A percentile compares a stretch with the other conserved stretches of the same genome.
These are phyloP conservation scores for Pseudevernia furfuracea DNA, from an alignment of 495 filamentous ascomycete species.

Conservation along the genomic window DNA sequence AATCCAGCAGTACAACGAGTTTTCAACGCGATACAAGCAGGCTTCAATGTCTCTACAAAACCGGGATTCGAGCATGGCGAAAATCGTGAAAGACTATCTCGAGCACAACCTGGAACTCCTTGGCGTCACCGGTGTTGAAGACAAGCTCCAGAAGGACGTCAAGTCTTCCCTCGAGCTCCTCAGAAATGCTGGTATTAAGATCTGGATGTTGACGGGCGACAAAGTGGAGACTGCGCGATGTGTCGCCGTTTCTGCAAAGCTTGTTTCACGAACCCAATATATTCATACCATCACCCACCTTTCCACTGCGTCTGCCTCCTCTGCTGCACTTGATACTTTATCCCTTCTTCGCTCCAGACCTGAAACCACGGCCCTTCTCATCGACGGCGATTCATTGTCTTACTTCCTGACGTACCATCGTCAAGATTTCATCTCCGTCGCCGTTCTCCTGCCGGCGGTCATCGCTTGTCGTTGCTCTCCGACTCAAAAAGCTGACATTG, in stretches of 20 bases:
- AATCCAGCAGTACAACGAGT: slow-evolving; percentile 66
- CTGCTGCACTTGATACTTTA: slow-evolving; percentile 71
- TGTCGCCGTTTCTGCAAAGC: slow-evolving; percentile 87
- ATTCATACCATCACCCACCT: slow-evolving; percentile 88
- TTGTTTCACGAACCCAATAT: slow-evolving; percentile 91
- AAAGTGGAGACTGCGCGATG: slow-evolving; percentile 98
- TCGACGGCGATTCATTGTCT: slow-evolving; percentile 84
- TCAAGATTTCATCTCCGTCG: slow-evolving; percentile 76
- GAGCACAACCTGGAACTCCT: slow-evolving; percentile 86
- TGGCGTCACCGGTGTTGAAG: slow-evolving; percentile 95
- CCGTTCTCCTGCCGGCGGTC: slow-evolving; percentile 82
- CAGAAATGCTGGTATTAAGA: slow-evolving; percentile 97
- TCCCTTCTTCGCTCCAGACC: slow-evolving; percentile 82
- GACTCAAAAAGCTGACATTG: slow-evolving; percentile 93
- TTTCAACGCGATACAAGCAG: slow-evolving; percentile 64
- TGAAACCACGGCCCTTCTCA: slow-evolving; percentile 76
- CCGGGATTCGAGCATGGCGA: slow-evolving; percentile 73
- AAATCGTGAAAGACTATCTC: slow-evolving; percentile 69
- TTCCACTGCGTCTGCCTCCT: slow-evolving; percentile 32
- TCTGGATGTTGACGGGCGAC: slow-evolving; percentile 99
- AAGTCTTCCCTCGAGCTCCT: slow-evolving; percentile 90
- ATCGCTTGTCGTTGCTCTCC: slow-evolving; percentile 96
- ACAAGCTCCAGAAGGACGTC: slow-evolving; percentile 90
- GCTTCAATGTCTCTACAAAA: slow-evolving; percentile 71
- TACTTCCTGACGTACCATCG: slow-evolving; percentile 77